Evolutionary conservation across 106 monocot species (phyloP).

Genomic region (Dendrobium nobile): DNA sequence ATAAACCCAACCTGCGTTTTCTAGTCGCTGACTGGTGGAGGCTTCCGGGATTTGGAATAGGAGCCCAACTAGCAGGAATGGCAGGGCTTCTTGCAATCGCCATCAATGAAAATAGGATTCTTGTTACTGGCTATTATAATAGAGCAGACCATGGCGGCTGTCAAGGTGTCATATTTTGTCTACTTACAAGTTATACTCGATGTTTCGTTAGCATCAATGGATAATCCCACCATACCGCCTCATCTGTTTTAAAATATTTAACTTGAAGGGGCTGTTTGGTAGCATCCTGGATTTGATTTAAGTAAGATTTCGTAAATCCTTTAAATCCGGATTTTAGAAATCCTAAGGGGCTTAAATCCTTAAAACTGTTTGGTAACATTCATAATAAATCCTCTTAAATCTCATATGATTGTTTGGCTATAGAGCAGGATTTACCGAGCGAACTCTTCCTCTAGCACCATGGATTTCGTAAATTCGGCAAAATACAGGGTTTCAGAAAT

Average conservation of each 20-base stretch:
- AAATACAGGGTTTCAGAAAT: too few relatives aligned
- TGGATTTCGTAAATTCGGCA: too few relatives aligned
- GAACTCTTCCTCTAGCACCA: too few relatives aligned
- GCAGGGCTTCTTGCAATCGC: constrained; percentile 72
- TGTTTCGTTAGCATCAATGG: neutral
- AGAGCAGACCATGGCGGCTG: constrained; percentile 78
- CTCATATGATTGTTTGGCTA: too few relatives aligned
- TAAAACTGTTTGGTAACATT: too few relatives aligned
- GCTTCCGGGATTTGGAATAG: constrained; percentile 75
- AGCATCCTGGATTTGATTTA: too few relatives aligned
- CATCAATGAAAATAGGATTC: constrained; percentile 67
- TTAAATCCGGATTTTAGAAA: too few relatives aligned
- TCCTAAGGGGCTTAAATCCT: too few relatives aligned
- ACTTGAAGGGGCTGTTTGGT: neutral
- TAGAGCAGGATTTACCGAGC: too few relatives aligned
- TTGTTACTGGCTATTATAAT: constrained; percentile 75
- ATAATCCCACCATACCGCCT: neutral
- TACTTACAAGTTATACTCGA: neutral
- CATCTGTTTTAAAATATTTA: neutral
- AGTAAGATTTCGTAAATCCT: too few relatives aligned
- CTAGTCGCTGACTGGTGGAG: constrained; percentile 83
- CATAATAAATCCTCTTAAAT: too few relatives aligned
- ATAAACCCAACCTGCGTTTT: constrained; percentile 43
- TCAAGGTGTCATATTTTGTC: constrained; percentile 35
- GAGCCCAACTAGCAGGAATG: constrained; percentile 83